Evolutionary conservation across 2,329 filamentous ascomycete genomes (phyloP), one percentile per base, ranked within the genome.

Genomic region (Calonectria pseudoturangicola): DNA sequence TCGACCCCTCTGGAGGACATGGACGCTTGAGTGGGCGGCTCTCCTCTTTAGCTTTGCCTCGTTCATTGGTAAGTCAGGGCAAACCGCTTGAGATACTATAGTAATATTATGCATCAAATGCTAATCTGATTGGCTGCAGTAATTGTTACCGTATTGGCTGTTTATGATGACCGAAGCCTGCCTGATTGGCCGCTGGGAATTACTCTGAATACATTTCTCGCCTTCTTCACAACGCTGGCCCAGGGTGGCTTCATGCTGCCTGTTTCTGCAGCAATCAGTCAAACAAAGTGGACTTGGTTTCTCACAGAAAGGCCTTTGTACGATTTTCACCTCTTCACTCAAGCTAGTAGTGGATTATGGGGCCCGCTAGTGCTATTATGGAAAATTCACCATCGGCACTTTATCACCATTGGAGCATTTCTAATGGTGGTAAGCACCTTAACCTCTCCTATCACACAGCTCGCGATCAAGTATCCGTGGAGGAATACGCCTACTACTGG

Each of bases 151-250:
- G 8, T 58, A 4, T 30, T 58, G 8, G 18, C 28, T 6, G 9
- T 13, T 21, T 58, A 58, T 25, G 30, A 58, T 39, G 51, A 25
- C 6, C 28, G 12, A 16, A 39, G 51, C 16, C 13, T 58, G 33
- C 51, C 51, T 7, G 30, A 58, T 39, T 58, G 51, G 51, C 51
- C 51, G 6, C n/a, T 36, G 51, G 33, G 51, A 1, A 58, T 58
- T 39, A 58, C 51, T 21, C 18, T 58, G 51, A 58, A 58, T 21
- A 12, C 51, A 25, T 58, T 58, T 58, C 30, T 58, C 21, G 51
- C 51, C n/a, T 58, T 58, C 51, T 58, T 58, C n/a, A 58, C 51
- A 39, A 39, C n/a, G n/a, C 3, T 58, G 13, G 51, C 33, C 16
- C 28, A 58, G 51, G 51, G 18, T 36, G 28, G 30, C 4, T 58